A percentile compares a stretch with the other conserved stretches of the same genome.
Conservation (phyloP, 2,329 filamentous ascomycete species). For the Penicillium sp. region DNA sequence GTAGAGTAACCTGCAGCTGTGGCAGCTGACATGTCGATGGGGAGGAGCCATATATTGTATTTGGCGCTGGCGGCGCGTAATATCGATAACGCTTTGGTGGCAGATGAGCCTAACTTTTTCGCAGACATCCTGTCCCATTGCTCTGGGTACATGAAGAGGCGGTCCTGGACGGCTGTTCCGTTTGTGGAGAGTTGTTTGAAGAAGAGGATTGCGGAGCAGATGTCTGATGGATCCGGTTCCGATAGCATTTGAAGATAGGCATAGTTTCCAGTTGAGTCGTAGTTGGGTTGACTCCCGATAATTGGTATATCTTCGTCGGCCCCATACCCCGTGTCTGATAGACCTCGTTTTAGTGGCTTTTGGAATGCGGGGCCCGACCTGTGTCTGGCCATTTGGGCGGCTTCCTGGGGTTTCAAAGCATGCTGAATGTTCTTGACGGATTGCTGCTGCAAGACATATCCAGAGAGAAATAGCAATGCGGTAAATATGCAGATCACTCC, state of each 20-base stretch:
- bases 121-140: constrained; percentile 42
- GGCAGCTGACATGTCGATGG: constrained; percentile 41
- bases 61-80: constrained; percentile 40
- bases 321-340: constrained; percentile 7
- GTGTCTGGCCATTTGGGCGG: constrained; percentile 12
- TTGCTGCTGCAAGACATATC: constrained; percentile 83
- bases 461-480: constrained; percentile 77
- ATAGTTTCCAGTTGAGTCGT: constrained; percentile 28
- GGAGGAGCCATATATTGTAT: constrained; percentile 42
- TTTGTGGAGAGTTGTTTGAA: constrained; percentile 41
- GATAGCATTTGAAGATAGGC: constrained; percentile 47
- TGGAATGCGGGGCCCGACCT: constrained; percentile 23
- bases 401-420: constrained; percentile 54
- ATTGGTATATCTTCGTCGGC: constrained; percentile 17
- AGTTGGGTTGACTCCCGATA: constrained; percentile 5
- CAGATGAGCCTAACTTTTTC: constrained; percentile 23
- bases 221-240: constrained; percentile 42
- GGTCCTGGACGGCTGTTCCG: constrained; percentile 36
- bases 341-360: constrained; percentile 18
- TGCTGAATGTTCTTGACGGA: constrained; percentile 74
- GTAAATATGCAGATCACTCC: constrained; percentile 70
- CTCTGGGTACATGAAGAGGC: constrained; percentile 48
- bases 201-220: constrained; percentile 47
- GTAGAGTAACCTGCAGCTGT: constrained; percentile 31
- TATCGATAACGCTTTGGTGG: constrained; percentile 36